A percentile compares a stretch with the other conserved stretches of the same genome.
These are phyloP conservation scores for Solanum pinnatisectum DNA, from an alignment of 257 asterid genomes.

Conservation along the genomic window DNA sequence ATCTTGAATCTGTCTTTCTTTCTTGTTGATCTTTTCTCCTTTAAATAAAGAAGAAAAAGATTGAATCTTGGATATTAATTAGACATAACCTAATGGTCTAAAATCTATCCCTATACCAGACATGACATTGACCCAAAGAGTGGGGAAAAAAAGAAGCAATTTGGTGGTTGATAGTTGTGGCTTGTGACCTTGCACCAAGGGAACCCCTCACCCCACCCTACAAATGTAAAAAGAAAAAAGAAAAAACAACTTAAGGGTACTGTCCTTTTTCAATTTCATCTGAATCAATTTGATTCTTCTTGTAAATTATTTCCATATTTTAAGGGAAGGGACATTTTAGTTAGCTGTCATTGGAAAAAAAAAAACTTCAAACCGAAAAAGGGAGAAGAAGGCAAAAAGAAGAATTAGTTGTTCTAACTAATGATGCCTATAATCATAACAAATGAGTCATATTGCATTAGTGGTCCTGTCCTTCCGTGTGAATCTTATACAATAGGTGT, in stretches of 20 bases:
- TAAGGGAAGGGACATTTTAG: not conserved
- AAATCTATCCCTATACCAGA: not conserved
- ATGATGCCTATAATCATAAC: slow-evolving; percentile 53
- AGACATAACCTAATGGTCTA: not conserved
- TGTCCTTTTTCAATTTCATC: not conserved
- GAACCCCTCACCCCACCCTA: not conserved
- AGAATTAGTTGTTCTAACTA: slow-evolving; percentile 18
- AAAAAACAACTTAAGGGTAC: not conserved
- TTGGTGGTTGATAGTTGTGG: not conserved
- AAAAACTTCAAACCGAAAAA: slow-evolving; percentile 1
- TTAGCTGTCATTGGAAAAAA: not conserved
- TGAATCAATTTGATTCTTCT: not conserved
- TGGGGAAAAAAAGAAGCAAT: not conserved
- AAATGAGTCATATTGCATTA: slow-evolving; percentile 20
- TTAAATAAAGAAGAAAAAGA: not conserved
- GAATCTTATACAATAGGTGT: slow-evolving; percentile 9
- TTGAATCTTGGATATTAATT: not conserved
- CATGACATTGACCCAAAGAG: not conserved
- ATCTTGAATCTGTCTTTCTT: not conserved
- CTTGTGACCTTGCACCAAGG: not conserved
- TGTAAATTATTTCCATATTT: not conserved
- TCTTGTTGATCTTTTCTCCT: not conserved
- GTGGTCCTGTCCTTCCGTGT: slow-evolving; percentile 49
- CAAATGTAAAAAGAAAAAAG: not conserved
- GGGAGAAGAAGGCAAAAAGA: slow-evolving; percentile 7